phyloP scores from a whole-genome alignment of 2,329 filamentous ascomycete genomes.

The Apiospora kogelbergensis region DNA sequence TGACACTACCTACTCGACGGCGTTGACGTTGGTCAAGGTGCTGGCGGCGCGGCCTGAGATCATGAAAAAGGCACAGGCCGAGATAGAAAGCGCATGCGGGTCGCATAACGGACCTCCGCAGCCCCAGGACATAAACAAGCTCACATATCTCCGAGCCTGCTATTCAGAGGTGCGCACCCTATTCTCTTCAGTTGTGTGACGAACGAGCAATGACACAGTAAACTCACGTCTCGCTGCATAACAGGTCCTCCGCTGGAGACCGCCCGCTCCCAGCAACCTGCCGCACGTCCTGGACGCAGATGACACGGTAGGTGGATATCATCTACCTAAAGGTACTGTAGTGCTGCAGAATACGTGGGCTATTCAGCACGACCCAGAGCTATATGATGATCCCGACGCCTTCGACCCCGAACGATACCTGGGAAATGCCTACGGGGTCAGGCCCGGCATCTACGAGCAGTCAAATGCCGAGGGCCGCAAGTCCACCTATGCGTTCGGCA shows the following conservation, averaged over 20 bases:
- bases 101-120: slow-evolving; percentile 12
- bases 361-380: slow-evolving; percentile 17
- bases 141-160: slow-evolving; percentile 22
- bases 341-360: slow-evolving; percentile 18
- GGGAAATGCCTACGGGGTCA: slow-evolving; percentile 15
- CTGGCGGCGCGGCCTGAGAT: slow-evolving; percentile 18
- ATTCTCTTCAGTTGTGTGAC: neutral
- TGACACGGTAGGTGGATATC: slow-evolving; percentile 17
- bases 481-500: slow-evolving; percentile 12
- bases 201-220: neutral
- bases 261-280: slow-evolving; percentile 15
- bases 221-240: neutral
- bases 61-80: slow-evolving; percentile 17
- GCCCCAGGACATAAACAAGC: slow-evolving; percentile 4
- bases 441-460: neutral
- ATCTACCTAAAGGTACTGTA: slow-evolving; percentile 16
- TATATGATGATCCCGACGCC: slow-evolving; percentile 17
- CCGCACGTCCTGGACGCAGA: slow-evolving; percentile 19
- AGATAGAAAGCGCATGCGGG: slow-evolving; percentile 18
- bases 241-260: slow-evolving; percentile 20
- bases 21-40: slow-evolving; percentile 17
- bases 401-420: slow-evolving; percentile 19
- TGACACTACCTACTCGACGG: slow-evolving; percentile 17
- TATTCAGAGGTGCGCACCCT: slow-evolving; percentile 15
- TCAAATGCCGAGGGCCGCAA: slow-evolving; percentile 10